A percentile compares a stretch with the other conserved stretches of the same genome.
Conservation (phyloP, 2,329 filamentous ascomycete genomes). For the Endothia cerciana region DNA sequence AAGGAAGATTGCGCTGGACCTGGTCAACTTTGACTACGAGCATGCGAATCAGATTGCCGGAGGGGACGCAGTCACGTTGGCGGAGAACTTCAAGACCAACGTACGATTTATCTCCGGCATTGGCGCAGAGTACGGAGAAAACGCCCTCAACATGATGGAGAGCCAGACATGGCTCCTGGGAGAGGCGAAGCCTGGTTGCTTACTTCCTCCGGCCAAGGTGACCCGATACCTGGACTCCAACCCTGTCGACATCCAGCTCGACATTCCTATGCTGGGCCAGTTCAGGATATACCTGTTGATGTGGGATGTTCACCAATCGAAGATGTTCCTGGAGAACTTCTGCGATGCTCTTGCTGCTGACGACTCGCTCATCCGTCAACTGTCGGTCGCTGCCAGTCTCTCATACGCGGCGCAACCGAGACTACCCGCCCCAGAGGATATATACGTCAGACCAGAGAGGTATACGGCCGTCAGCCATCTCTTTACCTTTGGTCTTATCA, state of each 20-base stretch:
- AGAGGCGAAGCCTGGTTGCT: conserved; percentile 56
- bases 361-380: conserved; percentile 60
- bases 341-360: conserved; percentile 56
- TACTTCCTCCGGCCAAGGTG: conserved; percentile 69
- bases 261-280: conserved; percentile 77
- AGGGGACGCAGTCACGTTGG: conserved; percentile 61
- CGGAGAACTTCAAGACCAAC: conserved; percentile 68
- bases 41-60: conserved; percentile 55
- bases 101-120: conserved; percentile 70
- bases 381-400: conserved; percentile 60
- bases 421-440: conserved; percentile 61
- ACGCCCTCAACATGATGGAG: conserved; percentile 52
- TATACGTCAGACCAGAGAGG: conserved; percentile 68
- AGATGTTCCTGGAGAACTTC: conserved; percentile 62
- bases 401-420: conserved; percentile 67
- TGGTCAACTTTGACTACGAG: conserved; percentile 53
- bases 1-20: conserved; percentile 48
- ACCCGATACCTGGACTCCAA: conserved; percentile 79
- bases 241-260: conserved; percentile 75
- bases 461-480: conserved; percentile 71
- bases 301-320: conserved; percentile 60
- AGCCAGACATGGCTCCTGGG: conserved; percentile 48
- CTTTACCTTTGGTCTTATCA: conserved; percentile 72
- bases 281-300: conserved; percentile 76
- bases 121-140: conserved; percentile 61